Base-by-base conservation (phyloP, 208 protist species). In the Strigomonas culicis region DNA sequence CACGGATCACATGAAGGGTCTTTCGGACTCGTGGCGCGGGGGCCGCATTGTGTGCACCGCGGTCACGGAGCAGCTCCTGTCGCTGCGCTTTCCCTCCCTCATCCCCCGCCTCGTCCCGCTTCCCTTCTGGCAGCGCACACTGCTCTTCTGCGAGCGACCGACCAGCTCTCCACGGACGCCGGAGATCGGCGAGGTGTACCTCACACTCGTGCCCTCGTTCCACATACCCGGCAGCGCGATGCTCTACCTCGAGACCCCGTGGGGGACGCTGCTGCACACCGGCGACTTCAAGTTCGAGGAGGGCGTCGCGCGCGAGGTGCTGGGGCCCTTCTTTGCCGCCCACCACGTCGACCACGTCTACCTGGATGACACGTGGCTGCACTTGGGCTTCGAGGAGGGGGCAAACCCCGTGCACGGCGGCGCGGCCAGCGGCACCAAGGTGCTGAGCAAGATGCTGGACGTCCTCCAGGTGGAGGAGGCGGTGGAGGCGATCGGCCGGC, bases 1-100 rank as follows among this genome's bases (percentile, higher is more conserved):
- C 77, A 87, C 86, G 0, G 91, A 97, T 55, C 91, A 97, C 75
- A 90, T 90, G 77, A 79, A 75, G 39, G 91, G 91, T 0, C 70
- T 97, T 27, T 80, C 73, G 39, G 60, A 57, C 24, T 55, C 21
- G 0, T 97, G 86, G 84, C 25, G 56, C 46, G 52, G 55, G 0
- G 91, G 91, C 4, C 6, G 69, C 49, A 90, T 97, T 28, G 49
- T 90, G 28, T 82, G 80, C 32, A 79, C 76, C 30, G 32, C 62
- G 21, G 49, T 88, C 21, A 97, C 91, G 15, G 53, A 60, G 6
- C 69, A 72, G 27, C 74, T 97, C 15, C 56, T 93, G 22, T 36
- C 78, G 22, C 59, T 74, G 47, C 77, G 72, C 43, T 88, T 79
- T 30, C 79, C 86, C 0, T 51, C 61, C 10, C 62, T 84, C 22